Conservation (phyloP, 148 eudicot species). For the Spergularia marina region DNA sequence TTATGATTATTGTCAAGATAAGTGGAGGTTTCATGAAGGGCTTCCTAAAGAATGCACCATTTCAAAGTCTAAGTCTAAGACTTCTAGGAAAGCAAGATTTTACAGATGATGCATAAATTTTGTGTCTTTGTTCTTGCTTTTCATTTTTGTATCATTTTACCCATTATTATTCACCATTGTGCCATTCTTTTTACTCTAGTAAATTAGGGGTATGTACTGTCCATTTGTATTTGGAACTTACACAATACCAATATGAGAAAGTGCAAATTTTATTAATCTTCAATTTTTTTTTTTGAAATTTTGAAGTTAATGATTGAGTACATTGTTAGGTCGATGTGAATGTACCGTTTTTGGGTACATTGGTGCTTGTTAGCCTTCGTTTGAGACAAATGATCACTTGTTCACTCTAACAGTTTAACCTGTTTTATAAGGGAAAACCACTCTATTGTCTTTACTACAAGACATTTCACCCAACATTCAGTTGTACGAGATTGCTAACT, state of each 20-base stretch:
- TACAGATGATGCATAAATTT: background rate
- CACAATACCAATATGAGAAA: background rate
- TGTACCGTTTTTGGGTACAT: background rate
- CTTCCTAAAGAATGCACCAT: slow-evolving; percentile 39
- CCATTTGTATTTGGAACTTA: background rate
- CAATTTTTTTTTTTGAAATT: background rate
- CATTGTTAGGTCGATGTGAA: too few species aligned
- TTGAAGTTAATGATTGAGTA: too few species aligned
- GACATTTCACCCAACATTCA: too few species aligned
- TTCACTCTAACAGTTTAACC: too few species aligned
- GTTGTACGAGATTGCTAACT: too few species aligned
- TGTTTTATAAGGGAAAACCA: too few species aligned
- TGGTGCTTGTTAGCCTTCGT: background rate
- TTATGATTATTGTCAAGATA: slow-evolving; percentile 43
- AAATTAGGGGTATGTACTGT: background rate
- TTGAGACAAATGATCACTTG: too few species aligned
- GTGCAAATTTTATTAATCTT: background rate
- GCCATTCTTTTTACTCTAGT: background rate
- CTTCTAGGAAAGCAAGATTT: background rate
- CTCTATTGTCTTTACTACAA: too few species aligned
- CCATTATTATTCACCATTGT: background rate
- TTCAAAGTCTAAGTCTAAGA: slow-evolving; percentile 1
- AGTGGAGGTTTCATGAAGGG: slow-evolving; percentile 34
- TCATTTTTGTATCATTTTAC: background rate
- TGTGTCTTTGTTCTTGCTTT: background rate